Evolutionary conservation across 768 basidiomycete genomes (phyloP).

Genomic region (Xerocomus spinulosus): DNA sequence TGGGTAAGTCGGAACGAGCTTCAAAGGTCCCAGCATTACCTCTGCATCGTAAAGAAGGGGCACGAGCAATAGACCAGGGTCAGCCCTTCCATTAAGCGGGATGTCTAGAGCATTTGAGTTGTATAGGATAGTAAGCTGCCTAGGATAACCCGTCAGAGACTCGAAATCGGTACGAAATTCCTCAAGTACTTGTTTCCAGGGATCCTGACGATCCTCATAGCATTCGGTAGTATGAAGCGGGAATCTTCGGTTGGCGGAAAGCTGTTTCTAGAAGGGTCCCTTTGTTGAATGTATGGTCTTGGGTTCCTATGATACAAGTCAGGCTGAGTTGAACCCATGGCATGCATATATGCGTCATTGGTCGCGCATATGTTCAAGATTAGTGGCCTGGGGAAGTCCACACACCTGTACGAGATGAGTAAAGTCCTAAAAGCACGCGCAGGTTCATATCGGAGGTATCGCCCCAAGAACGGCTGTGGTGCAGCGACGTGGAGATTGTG

Average conservation of each 20-base stretch:
- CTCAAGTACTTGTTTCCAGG: constrained; percentile 47
- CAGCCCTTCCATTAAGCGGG: constrained; percentile 8
- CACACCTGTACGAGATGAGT: constrained; percentile 69
- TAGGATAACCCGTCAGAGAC: constrained; percentile 11
- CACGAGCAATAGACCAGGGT: constrained; percentile 41
- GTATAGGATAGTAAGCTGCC: constrained; percentile 45
- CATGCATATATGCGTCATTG: constrained; percentile 21
- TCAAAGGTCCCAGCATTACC: constrained; percentile 34
- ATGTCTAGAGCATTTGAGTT: constrained; percentile 48
- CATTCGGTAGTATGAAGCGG: constrained; percentile 42
- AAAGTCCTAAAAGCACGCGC: constrained; percentile 74
- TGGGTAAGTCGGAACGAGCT: constrained; percentile 4
- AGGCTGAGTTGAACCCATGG: constrained; percentile 2
- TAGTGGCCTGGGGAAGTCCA: not conserved
- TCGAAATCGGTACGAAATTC: not conserved
- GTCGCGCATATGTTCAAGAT: constrained; percentile 12
- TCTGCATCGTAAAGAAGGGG: constrained; percentile 59
- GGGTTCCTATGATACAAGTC: constrained; percentile 13
- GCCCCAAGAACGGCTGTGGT: constrained; percentile 65
- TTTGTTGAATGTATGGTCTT: constrained; percentile 20
- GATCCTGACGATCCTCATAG: constrained; percentile 59
- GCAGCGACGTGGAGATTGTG: constrained; percentile 50
- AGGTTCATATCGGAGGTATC: constrained; percentile 69
- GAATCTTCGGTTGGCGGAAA: constrained; percentile 14
- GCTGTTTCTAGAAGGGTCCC: constrained; percentile 13